phyloP scores from a whole-genome alignment of 2,329 filamentous ascomycete species.

The Ophiocordyceps robertsii region DNA sequence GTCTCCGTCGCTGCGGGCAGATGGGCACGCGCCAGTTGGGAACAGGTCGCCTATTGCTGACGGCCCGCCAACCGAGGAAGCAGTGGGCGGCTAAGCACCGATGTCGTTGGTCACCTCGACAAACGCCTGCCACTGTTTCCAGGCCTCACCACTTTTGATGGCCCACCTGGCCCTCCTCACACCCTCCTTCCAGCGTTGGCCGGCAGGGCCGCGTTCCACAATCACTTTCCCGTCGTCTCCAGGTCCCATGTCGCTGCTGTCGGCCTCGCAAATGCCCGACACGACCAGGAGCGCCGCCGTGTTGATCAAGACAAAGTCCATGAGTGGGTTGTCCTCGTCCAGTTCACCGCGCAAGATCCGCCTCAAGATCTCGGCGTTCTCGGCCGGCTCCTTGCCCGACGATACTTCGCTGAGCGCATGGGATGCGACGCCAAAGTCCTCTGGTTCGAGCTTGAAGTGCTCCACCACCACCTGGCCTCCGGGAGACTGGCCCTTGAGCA shows the following conservation, averaged over 20 bases:
- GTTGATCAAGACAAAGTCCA: slow-evolving; percentile 92
- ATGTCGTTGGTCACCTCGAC: slow-evolving; percentile 64
- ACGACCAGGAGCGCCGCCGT: slow-evolving; percentile 78
- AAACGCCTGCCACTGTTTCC: slow-evolving; percentile 70
- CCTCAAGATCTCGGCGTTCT: slow-evolving; percentile 78
- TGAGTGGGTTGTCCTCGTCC: slow-evolving; percentile 63
- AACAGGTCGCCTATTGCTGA: no score
- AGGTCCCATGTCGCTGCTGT: slow-evolving; percentile 64
- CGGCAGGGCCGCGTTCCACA: slow-evolving; percentile 69
- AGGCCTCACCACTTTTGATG: slow-evolving; percentile 73
- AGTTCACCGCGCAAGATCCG: slow-evolving; percentile 63
- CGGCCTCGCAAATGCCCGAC: slow-evolving; percentile 74
- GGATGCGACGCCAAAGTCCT: slow-evolving; percentile 71
- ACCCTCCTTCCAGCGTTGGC: slow-evolving; percentile 89
- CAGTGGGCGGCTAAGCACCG: slow-evolving; percentile 6
- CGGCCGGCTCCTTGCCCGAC: slow-evolving; percentile 69
- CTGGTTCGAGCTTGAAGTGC: slow-evolving; percentile 64
- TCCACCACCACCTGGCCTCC: slow-evolving; percentile 42
- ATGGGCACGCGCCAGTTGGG: no score
- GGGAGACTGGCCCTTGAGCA: slow-evolving; percentile 40
- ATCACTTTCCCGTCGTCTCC: slow-evolving; percentile 74
- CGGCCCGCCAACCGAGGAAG: no score
- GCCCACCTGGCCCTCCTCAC: slow-evolving; percentile 79
- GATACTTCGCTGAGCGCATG: slow-evolving; percentile 70
- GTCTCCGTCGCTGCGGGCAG: no score